Evolutionary conservation across 805 yeast genomes (phyloP).

Genomic region (Hanseniaspora mollemarum): DNA sequence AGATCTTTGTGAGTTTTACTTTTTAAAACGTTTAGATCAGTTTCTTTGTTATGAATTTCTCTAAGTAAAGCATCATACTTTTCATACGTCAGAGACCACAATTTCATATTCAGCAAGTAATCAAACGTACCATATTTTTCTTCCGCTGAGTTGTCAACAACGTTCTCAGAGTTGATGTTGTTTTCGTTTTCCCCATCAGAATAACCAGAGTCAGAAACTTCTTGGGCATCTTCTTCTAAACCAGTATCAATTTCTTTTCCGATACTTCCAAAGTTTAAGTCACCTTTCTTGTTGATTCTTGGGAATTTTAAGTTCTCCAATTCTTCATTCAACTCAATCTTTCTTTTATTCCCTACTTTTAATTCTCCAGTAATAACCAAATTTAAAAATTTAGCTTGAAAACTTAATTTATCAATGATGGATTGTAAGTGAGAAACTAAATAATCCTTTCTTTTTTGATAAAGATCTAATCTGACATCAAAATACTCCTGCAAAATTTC

Average conservation of each 20-base stretch:
- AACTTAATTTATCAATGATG: conserved; percentile 60
- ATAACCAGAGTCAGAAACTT: conserved; percentile 27
- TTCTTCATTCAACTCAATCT: conserved; percentile 50
- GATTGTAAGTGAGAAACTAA: conserved; percentile 57
- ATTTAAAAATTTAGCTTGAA: conserved; percentile 85
- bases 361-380: conserved; percentile 71
- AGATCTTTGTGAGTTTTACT: conserved; percentile 69
- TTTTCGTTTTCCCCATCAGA: conserved; percentile 1
- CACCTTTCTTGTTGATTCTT: conserved; percentile 58
- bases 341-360: conserved; percentile 61
- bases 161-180: conserved; percentile 21
- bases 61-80: conserved; percentile 67
- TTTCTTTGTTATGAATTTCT: conserved; percentile 62
- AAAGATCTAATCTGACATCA: conserved; percentile 73
- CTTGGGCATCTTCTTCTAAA: conserved; percentile 34
- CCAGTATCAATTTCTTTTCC: conserved; percentile 33
- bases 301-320: conserved; percentile 60
- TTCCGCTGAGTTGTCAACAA: conserved; percentile 34
- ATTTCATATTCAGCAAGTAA: conserved; percentile 80
- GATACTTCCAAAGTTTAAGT: conserved; percentile 37
- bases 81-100: conserved; percentile 87
- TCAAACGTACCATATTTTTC: conserved; percentile 62
- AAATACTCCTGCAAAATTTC: conserved; percentile 79
- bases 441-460: conserved; percentile 81
- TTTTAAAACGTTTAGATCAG: conserved; percentile 55